Evolutionary conservation across 495 filamentous ascomycete species (phyloP).

Genomic region (Aspergillus steynii): DNA sequence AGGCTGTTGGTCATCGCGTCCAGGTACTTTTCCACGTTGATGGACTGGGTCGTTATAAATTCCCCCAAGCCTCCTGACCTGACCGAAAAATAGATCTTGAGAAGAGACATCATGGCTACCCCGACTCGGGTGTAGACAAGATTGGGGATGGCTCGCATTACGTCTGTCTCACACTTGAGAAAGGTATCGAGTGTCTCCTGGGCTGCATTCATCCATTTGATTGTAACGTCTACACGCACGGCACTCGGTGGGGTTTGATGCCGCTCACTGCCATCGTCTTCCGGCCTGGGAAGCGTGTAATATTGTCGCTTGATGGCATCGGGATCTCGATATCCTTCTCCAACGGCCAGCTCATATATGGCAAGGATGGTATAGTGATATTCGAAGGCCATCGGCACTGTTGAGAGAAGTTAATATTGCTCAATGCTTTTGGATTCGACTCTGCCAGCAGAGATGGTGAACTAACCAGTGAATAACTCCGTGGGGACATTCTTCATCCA

Average conservation of each 20-base stretch:
- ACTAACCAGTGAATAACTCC: slow-evolving; percentile 43
- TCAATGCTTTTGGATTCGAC: neutral
- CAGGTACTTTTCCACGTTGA: slow-evolving; percentile 50
- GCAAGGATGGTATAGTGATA: slow-evolving; percentile 48
- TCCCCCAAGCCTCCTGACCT: slow-evolving; percentile 44
- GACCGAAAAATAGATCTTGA: slow-evolving; percentile 52
- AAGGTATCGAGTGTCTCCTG: slow-evolving; percentile 50
- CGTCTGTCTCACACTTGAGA: slow-evolving; percentile 38
- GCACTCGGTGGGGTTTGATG: slow-evolving; percentile 34
- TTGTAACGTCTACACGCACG: slow-evolving; percentile 48
- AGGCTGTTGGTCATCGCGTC: slow-evolving; percentile 39
- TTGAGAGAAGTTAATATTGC: neutral
- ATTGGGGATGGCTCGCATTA: slow-evolving; percentile 47
- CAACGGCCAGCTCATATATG: slow-evolving; percentile 52
- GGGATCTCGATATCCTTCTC: slow-evolving; percentile 53
- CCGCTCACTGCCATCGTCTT: slow-evolving; percentile 25
- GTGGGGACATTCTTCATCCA: slow-evolving; percentile 44
- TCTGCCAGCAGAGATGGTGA: neutral
- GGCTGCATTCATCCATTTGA: slow-evolving; percentile 50
- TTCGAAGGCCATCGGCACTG: slow-evolving; percentile 46
- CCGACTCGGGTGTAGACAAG: slow-evolving; percentile 46
- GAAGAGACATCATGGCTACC: slow-evolving; percentile 45
- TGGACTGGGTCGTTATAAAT: slow-evolving; percentile 38
- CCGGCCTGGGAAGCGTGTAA: slow-evolving; percentile 40
- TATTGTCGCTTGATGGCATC: slow-evolving; percentile 40